Evolutionary conservation across 2,329 filamentous ascomycete species (phyloP).

Genomic region (Colletotrichum tabaci): DNA sequence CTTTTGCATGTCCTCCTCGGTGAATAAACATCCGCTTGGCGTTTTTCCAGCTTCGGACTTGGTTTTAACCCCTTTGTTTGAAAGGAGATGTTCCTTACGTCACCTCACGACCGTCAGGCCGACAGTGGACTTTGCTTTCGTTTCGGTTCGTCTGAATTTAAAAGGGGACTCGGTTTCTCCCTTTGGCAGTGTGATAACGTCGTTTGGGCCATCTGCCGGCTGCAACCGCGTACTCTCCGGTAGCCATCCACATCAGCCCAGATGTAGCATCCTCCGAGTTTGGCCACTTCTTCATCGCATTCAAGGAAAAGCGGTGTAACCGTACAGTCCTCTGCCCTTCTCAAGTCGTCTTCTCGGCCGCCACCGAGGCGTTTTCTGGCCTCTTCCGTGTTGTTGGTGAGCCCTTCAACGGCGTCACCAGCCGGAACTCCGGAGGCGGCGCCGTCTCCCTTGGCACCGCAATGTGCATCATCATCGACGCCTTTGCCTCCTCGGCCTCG

Average conservation of each 20-base stretch:
- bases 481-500: conserved; percentile 59
- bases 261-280: background rate
- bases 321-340: conserved; percentile 30
- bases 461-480: conserved; percentile 51
- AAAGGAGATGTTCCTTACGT: conserved; percentile 16
- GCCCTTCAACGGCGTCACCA: conserved; percentile 26
- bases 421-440: conserved; percentile 29
- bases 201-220: conserved; percentile 23
- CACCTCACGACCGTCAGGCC: conserved; percentile 10
- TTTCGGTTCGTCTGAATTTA: background rate
- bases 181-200: conserved; percentile 22
- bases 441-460: conserved; percentile 35
- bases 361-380: conserved; percentile 31
- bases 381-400: conserved; percentile 25
- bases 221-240: conserved; percentile 8
- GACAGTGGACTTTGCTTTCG: background rate
- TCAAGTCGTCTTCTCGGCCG: conserved; percentile 25
- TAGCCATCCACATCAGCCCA: background rate
- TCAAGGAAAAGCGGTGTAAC: background rate
- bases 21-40: background rate
- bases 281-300: background rate
- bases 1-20: background rate
- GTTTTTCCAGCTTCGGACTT: background rate
- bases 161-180: background rate
- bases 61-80: conserved; percentile 9